Base-by-base conservation (phyloP, 2,329 filamentous ascomycete genomes). In the Ophiocordyceps camponoti-floridani region DNA sequence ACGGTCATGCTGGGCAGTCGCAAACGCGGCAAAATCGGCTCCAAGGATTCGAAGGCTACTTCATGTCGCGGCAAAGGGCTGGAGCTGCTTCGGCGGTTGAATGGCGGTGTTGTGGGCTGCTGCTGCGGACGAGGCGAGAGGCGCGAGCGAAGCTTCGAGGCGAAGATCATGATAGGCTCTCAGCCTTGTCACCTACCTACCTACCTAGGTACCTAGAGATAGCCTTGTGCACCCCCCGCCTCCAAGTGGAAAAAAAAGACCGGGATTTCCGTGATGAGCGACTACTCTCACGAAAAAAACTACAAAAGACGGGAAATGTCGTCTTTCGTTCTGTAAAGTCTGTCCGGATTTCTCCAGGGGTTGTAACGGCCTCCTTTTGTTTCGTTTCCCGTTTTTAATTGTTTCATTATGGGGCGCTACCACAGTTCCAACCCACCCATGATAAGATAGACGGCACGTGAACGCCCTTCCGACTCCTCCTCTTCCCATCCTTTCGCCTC, bases 1-100 rank as follows among this genome's bases (percentile, higher is more conserved):
- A 72, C 47, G 23, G 58, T 48, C 64, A 66, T 66, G 30, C 45
- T 55, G 51, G 43, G 45, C 44, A 45, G 44, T 2, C 33, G 27
- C 33, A 23, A 28, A 37, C 13, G 26, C 38, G 33, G 33, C 13
- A 33, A 14, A 33, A 13, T 42, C 19, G 40, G 27, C 19, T 19
- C 14, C 40, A 23, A 23, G 3, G 28, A 30, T 3, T 30, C 12
- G 9, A 30, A 30, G 28, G 40, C 28, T 23, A 42, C 30, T 9
- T 35, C 42, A 43, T 43, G 30, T 5, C 42, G 28, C 27, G 33
- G n/a, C 10, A n/a, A 38, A 4, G 28, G 28, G 9, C 28, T 30
- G 9, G 28, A 30, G 12, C 28, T 30, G 28, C 28, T 30, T 9
- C 28, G 28, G 12, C 40, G 43, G 40, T 35, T 43, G 12, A 43